Percentiles rank a stretch among this genome's conserved stretches.
phyloP scores from a whole-genome alignment of 2,329 filamentous ascomycete genomes.

The Exophiala sideris region DNA sequence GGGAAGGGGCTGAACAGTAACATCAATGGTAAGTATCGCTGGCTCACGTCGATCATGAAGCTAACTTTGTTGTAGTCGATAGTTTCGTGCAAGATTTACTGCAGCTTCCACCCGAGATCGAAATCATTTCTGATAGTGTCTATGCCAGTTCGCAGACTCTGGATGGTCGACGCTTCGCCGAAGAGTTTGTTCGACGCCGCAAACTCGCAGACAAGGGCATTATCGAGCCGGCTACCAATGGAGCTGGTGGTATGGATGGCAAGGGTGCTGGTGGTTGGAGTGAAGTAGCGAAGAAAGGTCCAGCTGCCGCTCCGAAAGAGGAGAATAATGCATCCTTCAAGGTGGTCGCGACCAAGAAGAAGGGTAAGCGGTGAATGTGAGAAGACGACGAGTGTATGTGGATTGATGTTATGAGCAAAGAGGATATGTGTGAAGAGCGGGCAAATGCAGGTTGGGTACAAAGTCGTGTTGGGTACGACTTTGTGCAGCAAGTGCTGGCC shows the following conservation, averaged over 20 bases:
- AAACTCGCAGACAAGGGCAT: conserved; percentile 91
- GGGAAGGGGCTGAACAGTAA: conserved; percentile 66
- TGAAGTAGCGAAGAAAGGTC: conserved; percentile 93
- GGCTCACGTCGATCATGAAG: background rate
- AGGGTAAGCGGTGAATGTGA: conserved; percentile 59
- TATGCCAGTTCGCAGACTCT: conserved; percentile 85
- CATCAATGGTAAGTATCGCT: conserved; percentile 58
- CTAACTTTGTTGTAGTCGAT: conserved; percentile 56
- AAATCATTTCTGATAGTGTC: conserved; percentile 84
- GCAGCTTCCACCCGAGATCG: conserved; percentile 69
- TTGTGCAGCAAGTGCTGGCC: too few species aligned
- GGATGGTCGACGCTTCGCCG: conserved; percentile 87
- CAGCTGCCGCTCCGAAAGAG: conserved; percentile 47
- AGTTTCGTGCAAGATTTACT: conserved; percentile 75
- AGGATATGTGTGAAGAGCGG: background rate
- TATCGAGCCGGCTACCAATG: conserved; percentile 60
- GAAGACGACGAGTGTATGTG: too few species aligned
- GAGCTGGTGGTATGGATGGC: conserved; percentile 41
- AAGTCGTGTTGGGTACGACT: too few species aligned
- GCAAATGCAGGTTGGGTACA: too few species aligned
- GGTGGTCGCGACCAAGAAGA: conserved; percentile 89
- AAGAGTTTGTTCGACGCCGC: conserved; percentile 90
- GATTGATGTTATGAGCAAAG: background rate
- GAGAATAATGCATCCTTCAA: conserved; percentile 63
- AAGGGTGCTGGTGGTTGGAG: conserved; percentile 74